These are phyloP conservation scores for Closterium sp. DNA, from an alignment of 139 green algal genomes.

Conservation along the genomic window DNA sequence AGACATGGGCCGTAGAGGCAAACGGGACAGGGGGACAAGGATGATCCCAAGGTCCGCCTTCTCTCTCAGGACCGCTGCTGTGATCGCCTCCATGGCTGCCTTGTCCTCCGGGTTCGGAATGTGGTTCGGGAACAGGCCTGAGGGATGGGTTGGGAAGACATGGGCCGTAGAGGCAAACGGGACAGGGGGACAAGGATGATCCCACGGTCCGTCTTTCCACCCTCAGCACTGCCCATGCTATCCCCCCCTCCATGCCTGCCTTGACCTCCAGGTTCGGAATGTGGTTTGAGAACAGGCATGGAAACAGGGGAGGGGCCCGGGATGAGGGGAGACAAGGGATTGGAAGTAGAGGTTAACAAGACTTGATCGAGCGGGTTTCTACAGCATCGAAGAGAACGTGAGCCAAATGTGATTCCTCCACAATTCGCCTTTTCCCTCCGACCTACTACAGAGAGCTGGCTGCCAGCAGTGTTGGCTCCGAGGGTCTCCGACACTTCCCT, in stretches of 20 bases:
- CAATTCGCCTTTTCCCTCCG: no score
- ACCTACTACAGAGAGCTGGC: constrained; percentile 83
- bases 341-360: no score
- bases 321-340: no score
- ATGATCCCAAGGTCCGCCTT: constrained; percentile 89
- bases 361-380: no score
- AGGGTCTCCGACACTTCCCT: constrained; percentile 75
- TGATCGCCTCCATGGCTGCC: constrained; percentile 71
- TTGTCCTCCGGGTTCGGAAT: constrained; percentile 91
- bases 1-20: no score
- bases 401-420: no score
- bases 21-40: no score
- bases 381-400: no score
- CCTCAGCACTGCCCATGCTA: constrained; percentile 57
- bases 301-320: no score
- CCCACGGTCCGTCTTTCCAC: constrained; percentile 79
- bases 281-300: constrained; percentile 89
- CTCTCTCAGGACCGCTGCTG: constrained; percentile 56
- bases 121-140: constrained; percentile 90
- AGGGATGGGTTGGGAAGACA: not conserved
- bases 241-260: constrained; percentile 72
- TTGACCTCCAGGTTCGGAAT: constrained; percentile 90
- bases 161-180: no score
- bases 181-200: constrained; percentile 95
- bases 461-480: constrained; percentile 79